Percentiles rank a stretch among this genome's conserved stretches.
phyloP scores from a whole-genome alignment of 768 basidiomycete genomes.

The Tulasnella sp. region DNA sequence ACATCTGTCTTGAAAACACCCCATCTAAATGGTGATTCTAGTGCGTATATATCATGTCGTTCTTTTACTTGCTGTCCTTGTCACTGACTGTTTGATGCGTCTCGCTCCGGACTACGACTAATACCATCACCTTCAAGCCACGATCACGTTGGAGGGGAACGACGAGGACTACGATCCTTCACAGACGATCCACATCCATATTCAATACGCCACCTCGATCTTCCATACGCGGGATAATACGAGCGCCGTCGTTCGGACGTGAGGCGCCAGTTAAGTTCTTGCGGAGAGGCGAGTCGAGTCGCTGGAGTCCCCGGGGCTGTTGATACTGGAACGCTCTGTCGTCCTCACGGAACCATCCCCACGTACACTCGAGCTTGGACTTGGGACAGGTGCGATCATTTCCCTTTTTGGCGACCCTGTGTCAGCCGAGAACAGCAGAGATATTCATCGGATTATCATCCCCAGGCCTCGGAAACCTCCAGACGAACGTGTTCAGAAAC shows the following conservation, averaged over 20 bases:
- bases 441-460: conserved; percentile 68
- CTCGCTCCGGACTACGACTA: conserved; percentile 43
- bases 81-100: too few species aligned
- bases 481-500: conserved; percentile 48
- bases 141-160: conserved; percentile 20
- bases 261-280: conserved; percentile 68
- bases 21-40: too few species aligned
- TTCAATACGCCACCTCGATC: conserved; percentile 51
- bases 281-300: conserved; percentile 48
- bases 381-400: conserved; percentile 76
- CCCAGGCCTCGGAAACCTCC: conserved; percentile 63
- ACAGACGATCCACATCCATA: conserved; percentile 39
- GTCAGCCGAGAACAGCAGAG: conserved; percentile 24
- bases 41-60: too few species aligned
- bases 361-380: conserved; percentile 68
- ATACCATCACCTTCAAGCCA: conserved; percentile 41
- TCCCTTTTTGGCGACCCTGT: conserved; percentile 48
- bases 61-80: conserved; percentile 50
- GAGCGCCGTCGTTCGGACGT: conserved; percentile 73
- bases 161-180: background rate
- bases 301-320: conserved; percentile 34
- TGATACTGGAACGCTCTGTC: conserved; percentile 19
- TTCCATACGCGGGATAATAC: conserved; percentile 58
- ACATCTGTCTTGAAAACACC: too few species aligned
- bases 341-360: conserved; percentile 21